Evolutionary conservation across 176 grass and related monocot species (phyloP).

Genomic region (Oryza coarctata): DNA sequence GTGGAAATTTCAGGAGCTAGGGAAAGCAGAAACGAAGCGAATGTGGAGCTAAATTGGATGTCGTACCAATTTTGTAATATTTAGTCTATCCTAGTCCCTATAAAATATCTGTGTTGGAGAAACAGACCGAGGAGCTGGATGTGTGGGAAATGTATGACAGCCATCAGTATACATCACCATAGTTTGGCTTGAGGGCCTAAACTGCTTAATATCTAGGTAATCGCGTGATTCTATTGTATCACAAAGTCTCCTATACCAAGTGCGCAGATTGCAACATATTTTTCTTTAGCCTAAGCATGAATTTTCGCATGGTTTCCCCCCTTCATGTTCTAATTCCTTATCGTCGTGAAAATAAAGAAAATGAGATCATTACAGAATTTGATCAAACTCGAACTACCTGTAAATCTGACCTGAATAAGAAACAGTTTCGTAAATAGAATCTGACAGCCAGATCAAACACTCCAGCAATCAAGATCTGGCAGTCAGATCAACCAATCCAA

Average conservation of each 20-base stretch:
- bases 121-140: background rate
- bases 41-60: background rate
- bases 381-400: background rate
- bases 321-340: background rate
- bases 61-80: constrained; percentile 19
- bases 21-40: background rate
- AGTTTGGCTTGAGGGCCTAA: constrained; percentile 3
- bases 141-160: constrained; percentile 17
- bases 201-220: background rate
- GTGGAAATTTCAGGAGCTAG: constrained; percentile 38
- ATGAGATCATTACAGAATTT: background rate
- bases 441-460: background rate
- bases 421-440: background rate
- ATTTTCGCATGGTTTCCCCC: background rate
- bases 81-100: background rate
- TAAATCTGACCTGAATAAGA: background rate
- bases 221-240: background rate
- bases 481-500: background rate
- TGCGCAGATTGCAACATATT: background rate
- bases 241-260: background rate
- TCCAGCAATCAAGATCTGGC: background rate
- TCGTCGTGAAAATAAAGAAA: too few relatives aligned
- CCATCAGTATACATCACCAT: background rate
- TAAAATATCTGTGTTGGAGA: background rate
- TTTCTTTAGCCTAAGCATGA: background rate